Base-by-base conservation (phyloP, 2,329 filamentous ascomycete species). In the Penicillium sp. region DNA sequence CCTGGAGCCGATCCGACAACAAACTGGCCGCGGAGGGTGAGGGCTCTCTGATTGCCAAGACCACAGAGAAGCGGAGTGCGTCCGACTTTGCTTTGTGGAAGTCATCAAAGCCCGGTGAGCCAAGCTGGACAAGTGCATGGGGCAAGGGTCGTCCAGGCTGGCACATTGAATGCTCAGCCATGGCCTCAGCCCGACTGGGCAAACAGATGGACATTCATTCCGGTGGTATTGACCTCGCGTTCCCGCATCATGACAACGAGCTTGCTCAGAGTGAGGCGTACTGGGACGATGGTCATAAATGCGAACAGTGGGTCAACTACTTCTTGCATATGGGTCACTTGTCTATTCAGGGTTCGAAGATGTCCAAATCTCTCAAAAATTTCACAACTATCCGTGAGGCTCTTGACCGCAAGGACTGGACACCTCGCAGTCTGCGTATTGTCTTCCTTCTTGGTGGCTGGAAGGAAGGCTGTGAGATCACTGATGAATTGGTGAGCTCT, bases 161-260 rank as follows among this genome's bases (percentile, higher is more conserved):
- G 91, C 91, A 96, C 64, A 96, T 96, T 62, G 90, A 96, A 73
- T 96, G 91, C 81, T 90, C 86, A 1, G 90, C 90, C 12, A 96
- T 97, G 91, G 90, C 90, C 0, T 91, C 87, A 2, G 88, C 90
- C 54, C 80, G 90, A n/a, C 74, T 97, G 1, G 90, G 90, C 4
- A 77, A 83, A 27, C 79, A 84, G 52, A 90, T 97, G 76, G 91
- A 97, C 66, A 88, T 96, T 46, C 91, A 96, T 68, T 94, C 88
- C 24, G 90, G 91, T 27, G 91, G 91, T 49, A 86, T 95, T 51
- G 91, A 97, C 67, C 77, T 97, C 45, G 84, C 85, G 0, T 95
- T 95, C 68, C 90, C 90, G 0, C 90, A 95, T 66, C 90, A 90
- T 68, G 90, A 93, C 67, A 96, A 95, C 59, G 91, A 95, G 67